phyloP scores from a whole-genome alignment of 768 basidiomycete species.

The Tephrocybe rancida region DNA sequence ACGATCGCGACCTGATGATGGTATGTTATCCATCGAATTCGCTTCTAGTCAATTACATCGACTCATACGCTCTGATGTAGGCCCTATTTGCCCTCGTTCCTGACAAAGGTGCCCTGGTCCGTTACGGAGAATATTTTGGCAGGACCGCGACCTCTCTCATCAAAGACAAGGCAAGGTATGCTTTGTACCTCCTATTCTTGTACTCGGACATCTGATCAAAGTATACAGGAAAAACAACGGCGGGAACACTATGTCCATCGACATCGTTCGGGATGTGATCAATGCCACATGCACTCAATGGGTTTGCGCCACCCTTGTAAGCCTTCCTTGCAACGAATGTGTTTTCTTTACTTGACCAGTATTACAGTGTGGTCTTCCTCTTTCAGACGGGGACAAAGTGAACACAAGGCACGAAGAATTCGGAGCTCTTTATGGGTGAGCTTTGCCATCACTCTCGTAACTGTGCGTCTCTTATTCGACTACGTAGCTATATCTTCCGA shows the following conservation, averaged over 20 bases:
- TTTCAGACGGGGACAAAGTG: not conserved
- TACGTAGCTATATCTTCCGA: conserved; percentile 22
- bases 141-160: conserved; percentile 15
- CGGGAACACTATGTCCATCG: conserved; percentile 12
- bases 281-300: conserved; percentile 27
- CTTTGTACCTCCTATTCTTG: not conserved
- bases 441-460: not conserved
- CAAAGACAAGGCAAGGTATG: conserved; percentile 9
- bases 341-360: not conserved
- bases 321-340: not conserved
- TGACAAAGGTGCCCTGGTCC: conserved; percentile 8
- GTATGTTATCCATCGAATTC: conserved; percentile 6
- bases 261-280: conserved; percentile 26
- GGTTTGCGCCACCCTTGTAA: conserved; percentile 27
- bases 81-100: conserved; percentile 22
- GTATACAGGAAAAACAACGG: conserved; percentile 7
- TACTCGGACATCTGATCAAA: not conserved
- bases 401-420: conserved; percentile 14
- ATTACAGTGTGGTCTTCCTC: conserved; percentile 10
- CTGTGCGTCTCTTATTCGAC: not conserved
- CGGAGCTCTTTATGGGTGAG: conserved; percentile 21
- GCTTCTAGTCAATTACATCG: not conserved
- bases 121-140: conserved; percentile 21
- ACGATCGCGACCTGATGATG: conserved; percentile 24
- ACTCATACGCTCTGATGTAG: conserved; percentile 1